Evolutionary conservation across 441 rosid genomes (phyloP), one percentile per base, ranked within the genome.

Genomic region (Omphalea diandra): DNA sequence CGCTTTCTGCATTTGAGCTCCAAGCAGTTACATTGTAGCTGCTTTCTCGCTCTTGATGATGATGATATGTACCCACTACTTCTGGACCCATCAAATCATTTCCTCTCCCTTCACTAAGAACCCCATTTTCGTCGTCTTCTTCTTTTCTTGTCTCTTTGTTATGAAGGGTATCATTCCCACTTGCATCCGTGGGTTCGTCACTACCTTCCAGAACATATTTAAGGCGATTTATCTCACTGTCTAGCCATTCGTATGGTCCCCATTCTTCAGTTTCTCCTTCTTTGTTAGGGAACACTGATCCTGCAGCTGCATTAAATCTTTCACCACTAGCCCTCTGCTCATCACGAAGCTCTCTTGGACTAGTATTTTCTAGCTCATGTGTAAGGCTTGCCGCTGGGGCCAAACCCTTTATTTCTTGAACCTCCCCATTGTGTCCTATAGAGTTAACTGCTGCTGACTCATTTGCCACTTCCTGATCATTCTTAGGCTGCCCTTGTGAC

Each of bases 201-300:
- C 8, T 73, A 22, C 75, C 63, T 64, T 72, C 84, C 24, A 81
- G 74, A 20, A 55, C 44, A 68, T 70, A 41, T 65, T 79, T 75
- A 40, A 93, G 87, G 33, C 90, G 79, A 78, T 82, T 81, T 68
- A 90, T 73, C 83, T 93, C 95, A 68, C 84, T 49, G 76, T 93
- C 94, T 17, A 87, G 76, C 97, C 98, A 88, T 71, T 85, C 94
- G 57, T 84, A 81, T 36, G 91, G 89, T 76, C 84, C 95, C 78
- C 83, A 70, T 18, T 55, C 77, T 58, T 79, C 88, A 49, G 29
- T 40, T 33, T 71, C 70, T 56, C 58, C 73, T 55, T 46, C 83
- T 0, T 7, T 44, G 7, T 20, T 29, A 26, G 36, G 63, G 40
- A 47, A 35, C 15, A 14, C 8, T n/a, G n/a, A n/a, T n/a, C n/a